These are phyloP conservation scores for Zasmidium cellare DNA, from an alignment of 2,329 filamentous ascomycete genomes.

Conservation along the genomic window DNA sequence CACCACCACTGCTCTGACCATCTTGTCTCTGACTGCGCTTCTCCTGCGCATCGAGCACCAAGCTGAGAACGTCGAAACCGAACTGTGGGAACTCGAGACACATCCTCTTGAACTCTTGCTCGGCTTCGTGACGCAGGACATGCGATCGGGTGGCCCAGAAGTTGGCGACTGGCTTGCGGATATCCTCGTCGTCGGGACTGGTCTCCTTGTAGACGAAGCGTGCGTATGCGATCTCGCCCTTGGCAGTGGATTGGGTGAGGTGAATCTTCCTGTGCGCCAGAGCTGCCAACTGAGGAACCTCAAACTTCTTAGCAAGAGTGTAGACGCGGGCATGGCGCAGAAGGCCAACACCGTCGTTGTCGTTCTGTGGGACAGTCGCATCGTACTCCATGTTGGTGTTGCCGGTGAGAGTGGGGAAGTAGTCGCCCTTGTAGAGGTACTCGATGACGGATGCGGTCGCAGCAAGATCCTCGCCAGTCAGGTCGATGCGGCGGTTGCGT, in stretches of 20 bases:
- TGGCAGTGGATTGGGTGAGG: slow-evolving; percentile 81
- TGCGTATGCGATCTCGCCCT: slow-evolving; percentile 88
- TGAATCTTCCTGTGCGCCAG: slow-evolving; percentile 89
- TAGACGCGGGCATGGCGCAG: slow-evolving; percentile 88
- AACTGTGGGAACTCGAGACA: slow-evolving; percentile 91
- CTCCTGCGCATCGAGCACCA: slow-evolving; percentile 55
- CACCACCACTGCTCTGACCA: slow-evolving; percentile 38
- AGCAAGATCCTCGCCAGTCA: slow-evolving; percentile 67
- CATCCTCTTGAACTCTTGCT: slow-evolving; percentile 78
- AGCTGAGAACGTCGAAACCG: slow-evolving; percentile 83
- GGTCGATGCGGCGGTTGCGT: slow-evolving; percentile 66
- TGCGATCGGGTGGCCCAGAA: slow-evolving; percentile 86
- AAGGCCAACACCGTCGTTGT: slow-evolving; percentile 78
- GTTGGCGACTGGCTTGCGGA: slow-evolving; percentile 80
- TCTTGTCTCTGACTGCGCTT: slow-evolving; percentile 42
- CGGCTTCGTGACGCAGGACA: slow-evolving; percentile 79
- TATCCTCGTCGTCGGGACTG: slow-evolving; percentile 64
- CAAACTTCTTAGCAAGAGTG: slow-evolving; percentile 80
- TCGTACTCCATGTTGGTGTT: slow-evolving; percentile 67
- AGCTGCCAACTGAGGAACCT: slow-evolving; percentile 64
- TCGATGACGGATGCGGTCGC: slow-evolving; percentile 78
- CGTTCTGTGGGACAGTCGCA: slow-evolving; percentile 63
- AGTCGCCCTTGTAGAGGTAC: slow-evolving; percentile 81
- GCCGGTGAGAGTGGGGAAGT: slow-evolving; percentile 70
- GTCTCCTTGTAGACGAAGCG: slow-evolving; percentile 86